A percentile compares a stretch with the other conserved stretches of the same genome.
Conservation (phyloP, 257 asterid genomes). For the Coffea canephora region DNA sequence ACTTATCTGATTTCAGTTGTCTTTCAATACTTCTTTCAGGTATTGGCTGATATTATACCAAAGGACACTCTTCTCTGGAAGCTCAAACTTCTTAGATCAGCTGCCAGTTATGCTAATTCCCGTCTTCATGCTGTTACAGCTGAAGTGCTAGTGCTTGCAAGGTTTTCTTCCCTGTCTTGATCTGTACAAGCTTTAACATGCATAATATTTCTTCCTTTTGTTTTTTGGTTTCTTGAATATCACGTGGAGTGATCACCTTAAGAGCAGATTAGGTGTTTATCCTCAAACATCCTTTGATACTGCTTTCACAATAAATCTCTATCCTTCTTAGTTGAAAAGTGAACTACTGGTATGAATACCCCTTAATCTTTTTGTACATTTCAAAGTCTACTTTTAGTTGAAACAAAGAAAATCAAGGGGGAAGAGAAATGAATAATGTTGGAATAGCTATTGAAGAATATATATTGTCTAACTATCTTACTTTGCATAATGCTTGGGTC, state of each 20-base stretch:
- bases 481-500: neutral
- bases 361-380: no score
- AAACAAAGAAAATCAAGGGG: neutral
- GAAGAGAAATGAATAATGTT: neutral
- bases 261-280: no score
- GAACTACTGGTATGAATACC: no score
- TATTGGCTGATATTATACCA: slow-evolving; percentile 42
- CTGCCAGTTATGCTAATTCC: slow-evolving; percentile 84
- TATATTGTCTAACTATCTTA: no score
- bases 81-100: slow-evolving; percentile 78
- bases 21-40: slow-evolving; percentile 29
- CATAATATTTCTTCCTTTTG: neutral
- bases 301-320: no score
- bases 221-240: neutral
- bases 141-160: slow-evolving; percentile 86
- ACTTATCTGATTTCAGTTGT: neutral
- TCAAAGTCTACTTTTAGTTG: neutral
- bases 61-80: slow-evolving; percentile 85
- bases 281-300: no score
- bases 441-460: no score
- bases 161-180: slow-evolving; percentile 45
- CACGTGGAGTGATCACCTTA: neutral
- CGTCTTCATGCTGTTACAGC: slow-evolving; percentile 95
- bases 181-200: neutral
- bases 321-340: no score